Evolutionary conservation across 495 filamentous ascomycete species (phyloP).

Genomic region (Xylaria bambusicola): DNA sequence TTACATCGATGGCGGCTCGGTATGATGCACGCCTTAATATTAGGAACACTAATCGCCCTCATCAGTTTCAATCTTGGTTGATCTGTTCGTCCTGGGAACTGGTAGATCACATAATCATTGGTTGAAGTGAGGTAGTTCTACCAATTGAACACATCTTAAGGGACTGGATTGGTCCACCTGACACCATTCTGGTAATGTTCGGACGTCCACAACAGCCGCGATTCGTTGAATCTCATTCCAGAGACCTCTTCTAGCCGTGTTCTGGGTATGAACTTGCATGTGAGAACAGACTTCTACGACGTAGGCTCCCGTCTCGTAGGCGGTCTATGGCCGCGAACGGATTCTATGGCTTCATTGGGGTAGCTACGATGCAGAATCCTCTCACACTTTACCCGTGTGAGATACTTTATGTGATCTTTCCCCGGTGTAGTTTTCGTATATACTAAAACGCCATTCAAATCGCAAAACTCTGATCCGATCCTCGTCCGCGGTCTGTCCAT

Average conservation of each 20-base stretch:
- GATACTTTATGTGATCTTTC: no score
- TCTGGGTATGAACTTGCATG: not conserved
- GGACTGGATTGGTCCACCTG: not conserved
- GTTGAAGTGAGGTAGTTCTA: not conserved
- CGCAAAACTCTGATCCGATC: not conserved
- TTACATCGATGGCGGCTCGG: not conserved
- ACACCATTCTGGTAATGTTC: not conserved
- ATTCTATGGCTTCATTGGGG: not conserved
- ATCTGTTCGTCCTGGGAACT: not conserved
- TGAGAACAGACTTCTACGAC: slow-evolving; percentile 1
- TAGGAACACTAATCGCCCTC: not conserved
- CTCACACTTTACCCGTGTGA: not conserved
- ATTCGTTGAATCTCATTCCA: not conserved
- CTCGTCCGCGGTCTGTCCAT: not conserved
- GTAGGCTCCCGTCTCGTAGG: slow-evolving; percentile 9
- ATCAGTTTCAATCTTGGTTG: not conserved
- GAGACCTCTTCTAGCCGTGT: not conserved
- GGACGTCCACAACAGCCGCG: not conserved
- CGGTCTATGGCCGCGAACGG: not conserved
- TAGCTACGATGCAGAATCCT: not conserved
- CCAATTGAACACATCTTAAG: not conserved
- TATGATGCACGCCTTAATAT: slow-evolving; percentile 6
- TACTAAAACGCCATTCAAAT: no score
- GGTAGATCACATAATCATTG: not conserved
- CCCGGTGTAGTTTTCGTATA: no score